Conservation (phyloP, 192 early-diverging fungal species). For the Lunasporangiospora selenospora region DNA sequence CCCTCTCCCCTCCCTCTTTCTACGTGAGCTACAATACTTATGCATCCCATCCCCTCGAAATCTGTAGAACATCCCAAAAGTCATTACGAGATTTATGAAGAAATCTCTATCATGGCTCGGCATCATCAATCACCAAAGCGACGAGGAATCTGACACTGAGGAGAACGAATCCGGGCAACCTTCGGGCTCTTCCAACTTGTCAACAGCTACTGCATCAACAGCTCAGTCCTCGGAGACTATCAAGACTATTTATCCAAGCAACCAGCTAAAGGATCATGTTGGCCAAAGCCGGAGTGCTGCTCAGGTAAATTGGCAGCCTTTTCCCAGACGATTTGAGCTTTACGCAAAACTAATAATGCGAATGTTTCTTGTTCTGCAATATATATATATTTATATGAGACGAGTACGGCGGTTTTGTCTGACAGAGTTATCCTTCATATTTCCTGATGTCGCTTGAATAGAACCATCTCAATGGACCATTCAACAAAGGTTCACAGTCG, state of each 20-base stretch:
- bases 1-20: no score
- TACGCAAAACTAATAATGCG: no score
- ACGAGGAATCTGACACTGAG: slow-evolving; percentile 1
- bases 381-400: no score
- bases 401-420: no score
- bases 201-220: neutral
- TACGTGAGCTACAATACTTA: no score
- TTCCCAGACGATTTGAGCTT: slow-evolving; percentile 3
- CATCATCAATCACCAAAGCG: slow-evolving; percentile 9
- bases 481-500: no score
- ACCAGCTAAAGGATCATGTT: no score
- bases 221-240: neutral
- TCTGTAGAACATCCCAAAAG: slow-evolving; percentile 18
- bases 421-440: no score
- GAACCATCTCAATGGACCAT: no score
- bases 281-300: neutral
- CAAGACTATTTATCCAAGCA: no score
- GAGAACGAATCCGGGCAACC: slow-evolving; percentile 5
- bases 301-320: neutral
- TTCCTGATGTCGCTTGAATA: no score
- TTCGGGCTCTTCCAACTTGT: slow-evolving; percentile 9
- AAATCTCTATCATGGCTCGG: slow-evolving; percentile 20
- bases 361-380: no score
- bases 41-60: neutral
- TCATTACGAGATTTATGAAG: slow-evolving; percentile 18